phyloP scores from a whole-genome alignment of 768 basidiomycete genomes.

The Porpolomopsis calyptriformis region DNA sequence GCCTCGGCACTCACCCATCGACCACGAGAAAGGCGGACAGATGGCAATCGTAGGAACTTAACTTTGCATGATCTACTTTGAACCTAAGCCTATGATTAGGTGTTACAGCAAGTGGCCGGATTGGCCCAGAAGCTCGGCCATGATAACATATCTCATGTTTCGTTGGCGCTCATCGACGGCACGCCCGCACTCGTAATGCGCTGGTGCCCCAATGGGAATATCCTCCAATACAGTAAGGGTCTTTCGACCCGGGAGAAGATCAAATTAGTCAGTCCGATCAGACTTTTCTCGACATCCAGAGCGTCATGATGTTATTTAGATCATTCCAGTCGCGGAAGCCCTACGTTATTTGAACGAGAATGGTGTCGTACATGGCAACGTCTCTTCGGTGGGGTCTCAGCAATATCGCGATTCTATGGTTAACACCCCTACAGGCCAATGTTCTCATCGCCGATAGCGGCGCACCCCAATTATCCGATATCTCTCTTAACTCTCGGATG shows the following conservation, averaged over 20 bases:
- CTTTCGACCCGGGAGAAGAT: neutral
- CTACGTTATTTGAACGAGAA: neutral
- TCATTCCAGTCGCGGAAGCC: neutral
- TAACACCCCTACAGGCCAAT: neutral
- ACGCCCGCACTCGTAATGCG: neutral
- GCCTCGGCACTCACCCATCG: too few species aligned
- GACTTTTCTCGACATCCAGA: neutral
- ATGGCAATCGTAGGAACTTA: too few species aligned
- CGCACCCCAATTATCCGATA: neutral
- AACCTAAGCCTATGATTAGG: too few species aligned
- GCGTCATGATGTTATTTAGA: neutral
- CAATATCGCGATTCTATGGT: neutral
- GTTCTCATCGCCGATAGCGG: neutral
- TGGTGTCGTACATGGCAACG: neutral
- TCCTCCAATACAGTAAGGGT: neutral
- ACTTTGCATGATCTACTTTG: too few species aligned
- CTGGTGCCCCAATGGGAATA: neutral
- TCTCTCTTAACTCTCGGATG: neutral
- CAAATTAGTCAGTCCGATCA: neutral
- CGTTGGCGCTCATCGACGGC: too few species aligned
- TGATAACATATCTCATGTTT: too few species aligned
- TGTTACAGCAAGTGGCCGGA: too few species aligned
- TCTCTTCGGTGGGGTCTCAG: neutral
- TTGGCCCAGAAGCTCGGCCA: too few species aligned
- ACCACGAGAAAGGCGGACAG: too few species aligned